Conservation (phyloP, 2,329 filamentous ascomycete genomes). For the Colletotrichum sp. region DNA sequence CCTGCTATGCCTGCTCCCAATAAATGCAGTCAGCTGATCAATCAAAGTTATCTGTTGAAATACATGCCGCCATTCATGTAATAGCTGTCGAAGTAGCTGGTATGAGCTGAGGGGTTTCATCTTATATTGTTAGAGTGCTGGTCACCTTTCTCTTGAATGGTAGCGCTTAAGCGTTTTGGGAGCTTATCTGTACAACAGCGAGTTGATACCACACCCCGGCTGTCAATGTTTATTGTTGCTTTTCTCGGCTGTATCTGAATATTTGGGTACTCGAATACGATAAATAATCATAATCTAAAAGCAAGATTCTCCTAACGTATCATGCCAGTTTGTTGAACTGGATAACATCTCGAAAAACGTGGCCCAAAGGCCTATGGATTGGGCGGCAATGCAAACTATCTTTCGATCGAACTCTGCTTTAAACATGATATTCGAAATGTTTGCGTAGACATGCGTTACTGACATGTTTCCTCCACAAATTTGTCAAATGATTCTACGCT, state of each 20-base stretch:
- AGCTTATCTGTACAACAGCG: no score
- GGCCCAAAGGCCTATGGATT: no score
- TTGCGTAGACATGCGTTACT: neutral
- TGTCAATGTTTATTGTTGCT: neutral
- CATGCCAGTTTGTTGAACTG: neutral
- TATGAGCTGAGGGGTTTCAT: no score
- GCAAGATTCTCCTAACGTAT: accelerated
- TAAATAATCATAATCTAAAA: neutral
- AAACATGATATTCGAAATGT: neutral
- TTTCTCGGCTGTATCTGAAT: neutral
- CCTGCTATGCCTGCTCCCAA: neutral
- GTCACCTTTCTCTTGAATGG: no score
- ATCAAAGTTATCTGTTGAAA: accelerated
- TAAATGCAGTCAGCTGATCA: neutral
- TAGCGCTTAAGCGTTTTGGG: neutral
- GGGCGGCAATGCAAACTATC: neutral
- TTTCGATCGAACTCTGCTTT: accelerated
- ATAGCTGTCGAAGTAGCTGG: accelerated
- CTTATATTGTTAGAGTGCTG: neutral
- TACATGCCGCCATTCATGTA: neutral
- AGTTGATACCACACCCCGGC: no score
- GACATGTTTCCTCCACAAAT: neutral
- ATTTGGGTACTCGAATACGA: accelerated
- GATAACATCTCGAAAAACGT: neutral
- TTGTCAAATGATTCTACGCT: neutral